Evolutionary conservation across 257 asterid species (phyloP).

Genomic region (Knoxia roxburghii): DNA sequence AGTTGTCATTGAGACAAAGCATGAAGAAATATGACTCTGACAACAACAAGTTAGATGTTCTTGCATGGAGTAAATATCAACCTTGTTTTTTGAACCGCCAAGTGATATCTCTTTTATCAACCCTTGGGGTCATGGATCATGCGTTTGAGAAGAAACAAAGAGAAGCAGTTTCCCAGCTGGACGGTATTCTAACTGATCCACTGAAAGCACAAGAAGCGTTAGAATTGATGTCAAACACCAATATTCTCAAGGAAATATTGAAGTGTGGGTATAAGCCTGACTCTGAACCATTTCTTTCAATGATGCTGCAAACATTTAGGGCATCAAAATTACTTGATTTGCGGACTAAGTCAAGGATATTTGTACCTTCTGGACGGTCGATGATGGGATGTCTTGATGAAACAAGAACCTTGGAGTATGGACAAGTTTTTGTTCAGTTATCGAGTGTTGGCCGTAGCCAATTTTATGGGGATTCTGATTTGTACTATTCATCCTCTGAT

Average conservation of each 20-base stretch:
- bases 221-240: slow-evolving; percentile 65
- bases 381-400: slow-evolving; percentile 98
- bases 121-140: slow-evolving; percentile 62
- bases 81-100: slow-evolving; percentile 86
- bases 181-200: slow-evolving; percentile 58
- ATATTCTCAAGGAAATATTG: slow-evolving; percentile 74
- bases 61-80: slow-evolving; percentile 81
- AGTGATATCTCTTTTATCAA: slow-evolving; percentile 69
- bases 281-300: slow-evolving; percentile 75
- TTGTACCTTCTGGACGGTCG: slow-evolving; percentile 57
- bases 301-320: slow-evolving; percentile 82
- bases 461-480: slow-evolving; percentile 27
- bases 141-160: slow-evolving; percentile 58
- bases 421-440: slow-evolving; percentile 73
- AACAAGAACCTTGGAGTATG: slow-evolving; percentile 66
- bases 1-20: slow-evolving; percentile 66
- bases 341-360: slow-evolving; percentile 54
- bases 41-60: slow-evolving; percentile 60
- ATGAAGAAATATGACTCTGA: slow-evolving; percentile 68
- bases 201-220: slow-evolving; percentile 62
- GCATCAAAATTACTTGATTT: slow-evolving; percentile 67
- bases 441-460: slow-evolving; percentile 37
- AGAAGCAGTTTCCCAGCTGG: slow-evolving; percentile 69
- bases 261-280: slow-evolving; percentile 80
- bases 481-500: slow-evolving; percentile 17